Percentiles rank a stretch among this genome's conserved stretches.
These are phyloP conservation scores for Scenedesmus sp. DNA, from an alignment of 163 green algal genomes.

Conservation along the genomic window DNA sequence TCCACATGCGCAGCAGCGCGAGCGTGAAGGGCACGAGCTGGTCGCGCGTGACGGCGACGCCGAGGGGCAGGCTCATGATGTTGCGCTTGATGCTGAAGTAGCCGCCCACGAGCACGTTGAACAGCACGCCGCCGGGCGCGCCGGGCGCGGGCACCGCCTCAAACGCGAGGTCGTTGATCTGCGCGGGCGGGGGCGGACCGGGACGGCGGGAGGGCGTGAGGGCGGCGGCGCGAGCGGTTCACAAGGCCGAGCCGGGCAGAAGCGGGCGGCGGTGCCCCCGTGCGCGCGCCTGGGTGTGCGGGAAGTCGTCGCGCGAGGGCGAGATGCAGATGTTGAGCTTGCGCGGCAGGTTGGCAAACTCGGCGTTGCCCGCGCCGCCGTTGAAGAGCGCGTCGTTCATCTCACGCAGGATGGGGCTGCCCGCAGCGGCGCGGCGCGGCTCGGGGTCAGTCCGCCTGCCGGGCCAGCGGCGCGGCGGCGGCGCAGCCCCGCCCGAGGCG, in stretches of 20 bases:
- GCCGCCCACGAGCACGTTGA: slow-evolving; percentile 86
- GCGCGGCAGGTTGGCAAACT: slow-evolving; percentile 92
- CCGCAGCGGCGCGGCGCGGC: too few relatives aligned
- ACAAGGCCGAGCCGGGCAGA: neutral
- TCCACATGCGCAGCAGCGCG: slow-evolving; percentile 91
- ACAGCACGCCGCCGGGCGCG: slow-evolving; percentile 75
- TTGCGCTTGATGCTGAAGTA: slow-evolving; percentile 97
- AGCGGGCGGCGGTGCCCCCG: neutral
- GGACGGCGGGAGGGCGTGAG: neutral
- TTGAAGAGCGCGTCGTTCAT: slow-evolving; percentile 77
- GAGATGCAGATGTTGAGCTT: slow-evolving; percentile 97
- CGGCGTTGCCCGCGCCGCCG: slow-evolving; percentile 79
- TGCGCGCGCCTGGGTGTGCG: slow-evolving; percentile 70
- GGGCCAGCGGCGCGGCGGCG: too few relatives aligned
- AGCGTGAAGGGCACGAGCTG: slow-evolving; percentile 84
- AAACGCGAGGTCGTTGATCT: slow-evolving; percentile 99
- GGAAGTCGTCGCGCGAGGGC: slow-evolving; percentile 90
- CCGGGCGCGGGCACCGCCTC: slow-evolving; percentile 78
- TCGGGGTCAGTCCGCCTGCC: too few relatives aligned
- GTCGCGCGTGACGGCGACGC: slow-evolving; percentile 82
- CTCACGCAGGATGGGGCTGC: slow-evolving; percentile 51
- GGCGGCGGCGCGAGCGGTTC: neutral
- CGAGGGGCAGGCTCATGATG: slow-evolving; percentile 81
- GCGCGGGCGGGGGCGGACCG: slow-evolving; percentile 50
- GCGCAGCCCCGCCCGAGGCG: too few relatives aligned